phyloP scores from a whole-genome alignment of 148 eudicot species.

The Vaccinium myrtillus region DNA sequence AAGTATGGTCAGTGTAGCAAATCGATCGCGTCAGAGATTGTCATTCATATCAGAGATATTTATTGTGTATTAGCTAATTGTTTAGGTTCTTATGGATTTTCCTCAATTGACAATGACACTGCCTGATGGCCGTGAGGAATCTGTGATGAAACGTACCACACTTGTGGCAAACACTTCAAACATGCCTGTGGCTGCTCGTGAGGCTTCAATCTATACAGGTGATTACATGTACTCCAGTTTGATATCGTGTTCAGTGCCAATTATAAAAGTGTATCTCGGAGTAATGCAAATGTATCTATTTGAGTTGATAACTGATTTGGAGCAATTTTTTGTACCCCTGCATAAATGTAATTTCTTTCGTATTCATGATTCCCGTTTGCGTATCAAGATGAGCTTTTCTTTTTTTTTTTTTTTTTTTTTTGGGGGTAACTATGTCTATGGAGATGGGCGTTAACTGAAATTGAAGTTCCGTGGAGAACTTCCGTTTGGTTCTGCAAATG shows the following conservation, averaged over 20 bases:
- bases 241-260: neutral
- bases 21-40: neutral
- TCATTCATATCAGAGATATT: neutral
- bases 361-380: neutral
- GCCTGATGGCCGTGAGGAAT: constrained; percentile 99
- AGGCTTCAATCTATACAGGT: constrained; percentile 99
- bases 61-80: neutral
- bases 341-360: neutral
- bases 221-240: neutral
- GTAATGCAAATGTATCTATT: neutral
- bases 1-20: constrained; percentile 5
- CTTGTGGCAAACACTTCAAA: constrained; percentile 99
- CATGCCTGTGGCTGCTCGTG: constrained; percentile 99
- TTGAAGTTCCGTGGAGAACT: neutral
- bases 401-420: neutral
- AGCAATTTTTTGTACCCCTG: neutral
- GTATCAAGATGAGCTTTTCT: neutral
- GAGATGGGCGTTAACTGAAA: neutral
- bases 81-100: constrained; percentile 97
- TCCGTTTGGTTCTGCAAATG: neutral
- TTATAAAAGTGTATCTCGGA: constrained; percentile 30
- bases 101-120: constrained; percentile 99
- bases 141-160: constrained; percentile 99
- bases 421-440: neutral
- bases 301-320: neutral